A percentile compares a stretch with the other conserved stretches of the same genome.
Evolutionary conservation across 2,329 filamentous ascomycete species (phyloP).

Genomic region (Fulvia fulva): DNA sequence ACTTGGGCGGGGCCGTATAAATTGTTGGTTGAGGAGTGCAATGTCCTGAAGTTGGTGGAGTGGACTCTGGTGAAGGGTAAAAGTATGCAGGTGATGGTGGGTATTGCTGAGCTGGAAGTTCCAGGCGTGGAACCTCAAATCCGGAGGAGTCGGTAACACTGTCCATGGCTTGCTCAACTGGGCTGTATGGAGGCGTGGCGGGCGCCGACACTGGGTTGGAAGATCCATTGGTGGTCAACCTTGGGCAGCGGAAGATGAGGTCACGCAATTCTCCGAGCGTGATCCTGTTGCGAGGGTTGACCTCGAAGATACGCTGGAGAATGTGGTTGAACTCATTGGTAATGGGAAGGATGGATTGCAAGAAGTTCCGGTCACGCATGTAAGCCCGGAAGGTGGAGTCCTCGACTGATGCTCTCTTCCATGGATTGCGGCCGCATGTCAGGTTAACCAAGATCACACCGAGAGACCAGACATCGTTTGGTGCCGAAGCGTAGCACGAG

Average conservation of each 20-base stretch:
- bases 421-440: conserved; percentile 95
- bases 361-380: conserved; percentile 76
- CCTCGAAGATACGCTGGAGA: conserved; percentile 80
- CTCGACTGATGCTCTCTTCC: conserved; percentile 91
- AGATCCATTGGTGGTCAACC: conserved; percentile 62
- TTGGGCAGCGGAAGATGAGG: conserved; percentile 70
- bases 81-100: conserved; percentile 8
- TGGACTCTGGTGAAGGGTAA: conserved; percentile 14
- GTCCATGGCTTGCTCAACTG: conserved; percentile 34
- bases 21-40: conserved; percentile 27
- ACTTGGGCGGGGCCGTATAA: conserved; percentile 25
- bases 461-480: conserved; percentile 98
- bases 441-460: conserved; percentile 97
- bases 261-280: conserved; percentile 73
- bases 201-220: conserved; percentile 43
- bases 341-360: conserved; percentile 88
- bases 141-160: conserved; percentile 10
- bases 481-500: conserved; percentile 81
- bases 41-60: conserved; percentile 25
- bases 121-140: conserved; percentile 26
- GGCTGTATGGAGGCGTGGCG: conserved; percentile 42
- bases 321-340: conserved; percentile 87
- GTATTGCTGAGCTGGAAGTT: conserved; percentile 30
- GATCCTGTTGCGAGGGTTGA: conserved; percentile 77
- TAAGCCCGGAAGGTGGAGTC: conserved; percentile 94